These are phyloP conservation scores for Selaginella tamariscina DNA, from an alignment of 75 land plant genomes.

Conservation along the genomic window DNA sequence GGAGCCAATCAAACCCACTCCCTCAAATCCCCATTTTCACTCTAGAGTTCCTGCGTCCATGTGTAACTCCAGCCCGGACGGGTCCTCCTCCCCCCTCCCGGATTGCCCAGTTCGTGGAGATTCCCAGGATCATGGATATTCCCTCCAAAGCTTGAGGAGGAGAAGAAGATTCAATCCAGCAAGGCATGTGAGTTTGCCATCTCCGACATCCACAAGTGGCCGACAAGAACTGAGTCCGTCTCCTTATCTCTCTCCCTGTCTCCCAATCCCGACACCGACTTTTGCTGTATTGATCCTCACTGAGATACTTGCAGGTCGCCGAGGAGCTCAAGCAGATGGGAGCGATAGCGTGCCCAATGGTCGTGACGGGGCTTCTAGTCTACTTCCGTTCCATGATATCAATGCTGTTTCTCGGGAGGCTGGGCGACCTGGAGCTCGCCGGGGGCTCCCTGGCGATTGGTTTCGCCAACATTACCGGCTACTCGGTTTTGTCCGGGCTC, in stretches of 20 bases:
- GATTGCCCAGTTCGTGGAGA: too few relatives aligned
- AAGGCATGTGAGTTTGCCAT: neutral
- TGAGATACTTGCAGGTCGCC: slow-evolving; percentile 21
- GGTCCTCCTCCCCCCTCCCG: too few relatives aligned
- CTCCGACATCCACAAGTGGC: neutral
- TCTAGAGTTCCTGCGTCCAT: too few relatives aligned
- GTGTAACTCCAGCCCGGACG: too few relatives aligned
- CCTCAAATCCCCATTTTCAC: too few relatives aligned
- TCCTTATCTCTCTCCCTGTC: too few relatives aligned
- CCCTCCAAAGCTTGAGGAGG: too few relatives aligned
- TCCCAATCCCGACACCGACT: too few relatives aligned
- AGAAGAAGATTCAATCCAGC: neutral
- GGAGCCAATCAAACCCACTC: too few relatives aligned
- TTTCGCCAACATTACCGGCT: slow-evolving; percentile 41
- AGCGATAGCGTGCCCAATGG: slow-evolving; percentile 37
- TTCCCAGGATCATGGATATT: too few relatives aligned
- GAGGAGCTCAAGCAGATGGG: slow-evolving; percentile 43
- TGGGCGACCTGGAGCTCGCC: slow-evolving; percentile 37
- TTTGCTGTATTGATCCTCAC: neutral
- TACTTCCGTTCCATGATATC: slow-evolving; percentile 29
- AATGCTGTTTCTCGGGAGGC: slow-evolving; percentile 32
- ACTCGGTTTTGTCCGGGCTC: slow-evolving; percentile 32
- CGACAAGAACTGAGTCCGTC: too few relatives aligned
- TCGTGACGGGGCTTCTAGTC: slow-evolving; percentile 34
- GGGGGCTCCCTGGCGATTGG: slow-evolving; percentile 35